Evolutionary conservation across 495 filamentous ascomycete species (phyloP), one percentile per base, ranked within the genome.

Genomic region (Haplographium delicatum): DNA sequence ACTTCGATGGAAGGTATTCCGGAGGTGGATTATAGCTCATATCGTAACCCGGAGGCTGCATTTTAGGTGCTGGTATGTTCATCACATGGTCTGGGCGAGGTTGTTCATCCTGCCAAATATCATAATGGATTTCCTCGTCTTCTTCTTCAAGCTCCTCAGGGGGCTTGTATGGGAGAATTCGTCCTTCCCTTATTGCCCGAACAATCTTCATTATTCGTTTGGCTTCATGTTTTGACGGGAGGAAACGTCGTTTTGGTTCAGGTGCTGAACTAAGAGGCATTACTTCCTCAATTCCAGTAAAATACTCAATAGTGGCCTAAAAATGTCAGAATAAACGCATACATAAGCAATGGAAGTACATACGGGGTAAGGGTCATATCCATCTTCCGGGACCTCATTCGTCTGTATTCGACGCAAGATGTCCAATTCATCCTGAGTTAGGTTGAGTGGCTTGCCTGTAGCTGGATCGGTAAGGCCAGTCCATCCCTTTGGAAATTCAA

Each of bases 201-300:
- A 96, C 93, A 56, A 98, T 84, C 73, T 98, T 97, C 90, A 96
- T 96, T 40, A 98, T 80, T 51, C 91, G 77, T 77, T 96, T 96
- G 15, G 88, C 84, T 70, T 98, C 93, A 60, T 97, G 89, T 69
- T 96, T 96, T n/a, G 94, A 97, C 8, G 94, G 93, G 13, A 97
- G 71, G 63, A 96, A 98, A 58, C 93, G 84, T 37, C 91, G 78
- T 71, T 98, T 98, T 4, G 93, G 93, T 62, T 98, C 93, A 30
- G 93, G 93, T 4, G 91, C 91, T 34, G 89, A 82, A 66, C 89
- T 96, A 44, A 98, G 68, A 7, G 93, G 93, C 90, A 97, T 96
- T 24, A 85, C 81, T 70, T 96, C 91, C 56, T 85, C 78, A 59
- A 89, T 86, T 54, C 85, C 85, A 15, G 86, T 88, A 66, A 97